Base-by-base conservation (phyloP, 164 flowering plant species). In the Litsea cubeba region DNA sequence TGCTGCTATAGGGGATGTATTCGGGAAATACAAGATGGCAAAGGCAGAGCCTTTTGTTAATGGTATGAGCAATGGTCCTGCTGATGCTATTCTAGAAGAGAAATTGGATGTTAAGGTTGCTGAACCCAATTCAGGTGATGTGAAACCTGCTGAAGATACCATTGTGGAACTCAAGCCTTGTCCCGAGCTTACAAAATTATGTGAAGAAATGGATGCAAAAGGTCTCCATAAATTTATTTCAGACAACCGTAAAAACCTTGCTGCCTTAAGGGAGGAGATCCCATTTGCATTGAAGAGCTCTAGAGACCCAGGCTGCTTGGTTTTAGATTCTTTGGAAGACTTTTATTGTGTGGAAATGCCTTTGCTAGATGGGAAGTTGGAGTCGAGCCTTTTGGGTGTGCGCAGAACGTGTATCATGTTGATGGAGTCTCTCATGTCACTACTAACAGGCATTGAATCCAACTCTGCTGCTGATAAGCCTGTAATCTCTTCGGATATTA, bases 331-430 rank as follows among this genome's bases (percentile, higher is more conserved):
- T 50, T 80, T 95, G 76, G 84, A 86, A 49, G 92, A 88, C 49
- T 95, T 95, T 80, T 93, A 95, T 82, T 76, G 80, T 32, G 50
- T 75, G 64, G 92, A 90, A 64, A 70, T 75, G 72, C 57, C 86
- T 66, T 81, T 76, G 63, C 46, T 74, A 28, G 96, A 91, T 82
- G 93, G 92, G 69, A 93, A 90, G 88, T 90, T 85, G 86, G 95
- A 93, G 73, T 74, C 97, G 3, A 79, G 40, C 74, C 86, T 93
- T 8, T 76, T 95, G 79, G 99, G 99, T 70, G 78, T 87, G 35
- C 93, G 98, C 4, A 82, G 97, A 76, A 88, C 97, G 54, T 93
- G 99, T 81, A 93, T 93, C 72, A 93, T 95, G 98, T 77, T 95
- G 85, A 83, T 95, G 98, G 98, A 95, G 77, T 93, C 94, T 80